Conservation (phyloP, 345 rosid species). For the Xanthoceras sorbifolium region DNA sequence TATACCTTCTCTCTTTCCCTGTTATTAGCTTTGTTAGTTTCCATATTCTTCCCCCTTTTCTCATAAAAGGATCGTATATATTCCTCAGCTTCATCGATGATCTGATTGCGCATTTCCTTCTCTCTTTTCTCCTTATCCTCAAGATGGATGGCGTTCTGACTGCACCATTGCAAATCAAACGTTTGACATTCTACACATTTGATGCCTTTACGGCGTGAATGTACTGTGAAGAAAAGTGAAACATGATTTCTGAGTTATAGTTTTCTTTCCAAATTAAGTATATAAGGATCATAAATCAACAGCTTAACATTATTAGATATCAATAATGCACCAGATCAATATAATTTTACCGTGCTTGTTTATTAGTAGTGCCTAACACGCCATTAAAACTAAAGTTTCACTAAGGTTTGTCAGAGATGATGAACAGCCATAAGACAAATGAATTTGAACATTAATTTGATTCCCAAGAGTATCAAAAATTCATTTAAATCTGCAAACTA, state of each 20-base stretch:
- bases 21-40: conserved; percentile 75
- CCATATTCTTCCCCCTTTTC: conserved; percentile 67
- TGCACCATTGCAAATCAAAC: conserved; percentile 32
- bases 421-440: no score
- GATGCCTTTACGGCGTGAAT: background rate
- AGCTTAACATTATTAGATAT: background rate
- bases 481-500: no score
- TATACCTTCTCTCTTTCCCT: conserved; percentile 90
- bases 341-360: background rate
- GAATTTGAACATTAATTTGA: no score
- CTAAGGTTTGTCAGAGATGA: no score
- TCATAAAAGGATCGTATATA: conserved; percentile 75
- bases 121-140: conserved; percentile 96
- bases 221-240: conserved; percentile 8
- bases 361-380: background rate
- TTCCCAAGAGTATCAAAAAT: no score
- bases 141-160: conserved; percentile 78
- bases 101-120: conserved; percentile 89
- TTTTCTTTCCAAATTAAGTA: background rate
- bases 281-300: background rate
- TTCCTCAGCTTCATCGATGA: conserved; percentile 85
- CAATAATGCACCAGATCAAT: conserved; percentile 1
- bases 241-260: background rate
- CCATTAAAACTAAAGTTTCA: background rate
- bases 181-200: conserved; percentile 9